Evolutionary conservation across 345 rosid genomes (phyloP).

Genomic region (Durio zibethinus): DNA sequence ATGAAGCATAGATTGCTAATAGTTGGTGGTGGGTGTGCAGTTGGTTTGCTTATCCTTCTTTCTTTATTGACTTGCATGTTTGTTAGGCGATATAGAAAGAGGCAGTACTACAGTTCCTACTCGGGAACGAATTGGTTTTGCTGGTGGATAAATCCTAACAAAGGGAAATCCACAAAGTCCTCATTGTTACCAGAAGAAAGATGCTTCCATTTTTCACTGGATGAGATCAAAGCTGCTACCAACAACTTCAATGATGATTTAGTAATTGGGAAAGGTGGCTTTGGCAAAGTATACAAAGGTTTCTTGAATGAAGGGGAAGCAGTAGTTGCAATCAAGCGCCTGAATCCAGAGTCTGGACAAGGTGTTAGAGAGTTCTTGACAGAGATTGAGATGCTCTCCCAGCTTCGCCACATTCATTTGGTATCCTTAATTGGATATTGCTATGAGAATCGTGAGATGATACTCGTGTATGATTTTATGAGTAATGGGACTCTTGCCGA

Average conservation of each 20-base stretch:
- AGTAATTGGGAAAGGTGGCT: too few species aligned
- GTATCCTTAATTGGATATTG: too few species aligned
- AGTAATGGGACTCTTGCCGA: conserved; percentile 12
- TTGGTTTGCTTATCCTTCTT: background rate
- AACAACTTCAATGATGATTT: too few species aligned
- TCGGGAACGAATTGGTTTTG: background rate
- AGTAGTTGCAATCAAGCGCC: too few species aligned
- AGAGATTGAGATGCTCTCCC: too few species aligned
- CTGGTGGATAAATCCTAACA: background rate
- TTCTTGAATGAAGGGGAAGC: too few species aligned
- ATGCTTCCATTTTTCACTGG: background rate
- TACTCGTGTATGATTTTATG: background rate
- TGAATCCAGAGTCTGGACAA: too few species aligned
- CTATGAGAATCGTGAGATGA: too few species aligned
- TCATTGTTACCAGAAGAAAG: background rate
- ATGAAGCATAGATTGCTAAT: background rate
- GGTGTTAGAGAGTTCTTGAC: too few species aligned
- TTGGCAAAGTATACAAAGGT: too few species aligned
- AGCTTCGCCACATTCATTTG: too few species aligned
- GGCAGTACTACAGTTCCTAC: background rate
- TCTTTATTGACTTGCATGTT: background rate
- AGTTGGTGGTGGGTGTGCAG: background rate
- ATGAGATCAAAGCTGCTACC: too few species aligned
- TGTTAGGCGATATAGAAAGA: background rate
- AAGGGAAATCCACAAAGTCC: background rate